Percentiles rank a stretch among this genome's conserved stretches.
phyloP scores from a whole-genome alignment of 1,139 yeast genomes.

The Taphrina communis region DNA sequence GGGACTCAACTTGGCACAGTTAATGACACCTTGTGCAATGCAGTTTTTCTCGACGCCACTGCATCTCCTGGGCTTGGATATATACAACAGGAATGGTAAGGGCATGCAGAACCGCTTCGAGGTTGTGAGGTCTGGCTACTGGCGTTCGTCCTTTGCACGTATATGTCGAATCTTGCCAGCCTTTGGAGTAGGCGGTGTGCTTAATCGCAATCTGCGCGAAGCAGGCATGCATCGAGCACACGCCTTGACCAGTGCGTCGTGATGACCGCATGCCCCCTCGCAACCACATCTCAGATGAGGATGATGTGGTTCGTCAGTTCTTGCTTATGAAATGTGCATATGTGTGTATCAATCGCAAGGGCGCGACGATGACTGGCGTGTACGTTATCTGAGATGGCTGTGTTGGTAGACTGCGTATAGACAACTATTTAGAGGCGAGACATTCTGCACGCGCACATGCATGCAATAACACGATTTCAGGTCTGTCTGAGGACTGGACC shows the following conservation, averaged over 20 bases:
- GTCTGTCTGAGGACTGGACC: too few species aligned
- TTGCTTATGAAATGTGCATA: too few species aligned
- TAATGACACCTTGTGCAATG: slow-evolving; percentile 41
- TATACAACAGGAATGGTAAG: slow-evolving; percentile 34
- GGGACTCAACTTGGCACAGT: slow-evolving; percentile 41
- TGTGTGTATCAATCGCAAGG: too few species aligned
- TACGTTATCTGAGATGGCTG: too few species aligned
- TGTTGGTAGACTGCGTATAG: too few species aligned
- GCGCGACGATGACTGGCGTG: too few species aligned
- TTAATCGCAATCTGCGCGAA: slow-evolving; percentile 34
- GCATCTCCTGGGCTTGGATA: slow-evolving; percentile 41
- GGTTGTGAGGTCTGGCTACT: slow-evolving; percentile 24
- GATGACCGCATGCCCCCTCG: too few species aligned
- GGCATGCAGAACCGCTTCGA: slow-evolving; percentile 9
- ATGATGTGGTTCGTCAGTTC: too few species aligned
- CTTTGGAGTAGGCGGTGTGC: slow-evolving; percentile 42
- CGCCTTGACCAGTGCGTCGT: neutral
- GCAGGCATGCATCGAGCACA: slow-evolving; percentile 5
- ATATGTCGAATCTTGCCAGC: slow-evolving; percentile 42
- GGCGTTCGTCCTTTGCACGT: slow-evolving; percentile 42
- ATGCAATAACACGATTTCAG: too few species aligned
- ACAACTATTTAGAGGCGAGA: too few species aligned
- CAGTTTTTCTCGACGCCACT: slow-evolving; percentile 42
- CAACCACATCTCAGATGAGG: too few species aligned
- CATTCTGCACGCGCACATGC: too few species aligned